Evolutionary conservation across 2,329 filamentous ascomycete genomes (phyloP).

Genomic region (Microsporum audouinii): DNA sequence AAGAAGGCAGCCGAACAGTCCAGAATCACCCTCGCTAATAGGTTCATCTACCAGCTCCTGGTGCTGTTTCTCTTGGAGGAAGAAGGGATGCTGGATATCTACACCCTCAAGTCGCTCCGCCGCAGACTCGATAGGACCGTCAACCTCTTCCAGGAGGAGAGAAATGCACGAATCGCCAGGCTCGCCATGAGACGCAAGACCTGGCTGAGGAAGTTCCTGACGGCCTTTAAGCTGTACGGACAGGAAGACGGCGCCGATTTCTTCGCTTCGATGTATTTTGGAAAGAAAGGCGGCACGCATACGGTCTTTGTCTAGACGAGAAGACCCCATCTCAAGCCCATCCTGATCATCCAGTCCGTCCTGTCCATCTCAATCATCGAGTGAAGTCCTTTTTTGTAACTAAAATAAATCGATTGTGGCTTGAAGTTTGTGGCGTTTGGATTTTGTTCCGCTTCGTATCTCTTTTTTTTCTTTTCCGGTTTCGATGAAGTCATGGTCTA

Average conservation of each 20-base stretch:
- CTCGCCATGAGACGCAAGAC: conserved; percentile 13
- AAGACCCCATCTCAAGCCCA: neutral
- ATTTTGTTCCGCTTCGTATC: neutral
- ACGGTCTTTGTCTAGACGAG: neutral
- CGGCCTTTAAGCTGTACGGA: conserved; percentile 13
- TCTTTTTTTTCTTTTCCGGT: neutral
- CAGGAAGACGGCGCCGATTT: neutral
- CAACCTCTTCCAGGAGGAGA: conserved; percentile 10
- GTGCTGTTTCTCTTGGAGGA: conserved; percentile 7
- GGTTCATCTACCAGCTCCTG: conserved; percentile 10
- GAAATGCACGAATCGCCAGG: conserved; percentile 11
- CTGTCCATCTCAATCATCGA: neutral
- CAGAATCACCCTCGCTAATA: conserved; percentile 5
- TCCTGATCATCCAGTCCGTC: neutral
- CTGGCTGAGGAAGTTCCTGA: conserved; percentile 12
- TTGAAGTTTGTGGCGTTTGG: neutral
- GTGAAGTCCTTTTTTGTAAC: neutral
- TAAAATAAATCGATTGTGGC: neutral
- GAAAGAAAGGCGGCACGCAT: neutral
- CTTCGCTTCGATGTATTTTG: neutral
- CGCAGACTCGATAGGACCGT: conserved; percentile 5
- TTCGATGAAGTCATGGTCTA: neutral
- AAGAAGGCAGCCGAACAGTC: conserved; percentile 9
- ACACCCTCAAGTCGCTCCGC: neutral
- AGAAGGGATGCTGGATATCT: conserved; percentile 14